Base-by-base conservation (phyloP, 2,329 filamentous ascomycete genomes). In the Pestalotiopsis sp. region DNA sequence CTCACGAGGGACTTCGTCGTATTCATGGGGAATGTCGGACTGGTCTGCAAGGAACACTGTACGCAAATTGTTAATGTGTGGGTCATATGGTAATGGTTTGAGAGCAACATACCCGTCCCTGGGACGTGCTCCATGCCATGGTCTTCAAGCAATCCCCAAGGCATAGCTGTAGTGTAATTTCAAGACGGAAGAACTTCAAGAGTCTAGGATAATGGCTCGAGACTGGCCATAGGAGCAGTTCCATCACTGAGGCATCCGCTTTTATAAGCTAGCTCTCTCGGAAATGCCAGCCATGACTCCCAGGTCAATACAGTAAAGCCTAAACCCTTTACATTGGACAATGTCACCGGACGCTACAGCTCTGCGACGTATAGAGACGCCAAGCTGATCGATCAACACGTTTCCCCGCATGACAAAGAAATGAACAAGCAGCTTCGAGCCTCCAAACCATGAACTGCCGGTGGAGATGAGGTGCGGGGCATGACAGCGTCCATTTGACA, bases 71-170 rank as follows among this genome's bases (percentile, higher is more conserved):
- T 69, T 23, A 38, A 49, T 75, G 68, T 74, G 72, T 69, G 67
- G 38, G 14, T 49, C 25, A 25, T 11, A 56, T 23, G 7, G 12
- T 56, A n/a, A 7, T 6, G 23, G 31, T 25, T 14, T 11, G 20
- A 13, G 12, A 52, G 39, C 1, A 66, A 62, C 77, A 64, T 78
- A 83, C 82, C 83, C 71, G 84, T 86, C 68, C 84, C 84, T 67
- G 84, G 84, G 67, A 85, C 83, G 70, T 80, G 73, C 70, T 82
- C 82, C 79, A 82, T 79, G 69, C 80, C 77, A 67, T 79, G 78
- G 67, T 81, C 80, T 63, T 85, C 83, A 11, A 85, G 74, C 52
- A 85, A 84, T 68, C 84, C 83, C 75, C 83, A 85, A 70, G 81
- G 79, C 84, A 85, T 85, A 27, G 66, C 77, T 71, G 41, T 23